Conservation (phyloP, 305 asterid genomes). For the Ajuga reptans region DNA sequence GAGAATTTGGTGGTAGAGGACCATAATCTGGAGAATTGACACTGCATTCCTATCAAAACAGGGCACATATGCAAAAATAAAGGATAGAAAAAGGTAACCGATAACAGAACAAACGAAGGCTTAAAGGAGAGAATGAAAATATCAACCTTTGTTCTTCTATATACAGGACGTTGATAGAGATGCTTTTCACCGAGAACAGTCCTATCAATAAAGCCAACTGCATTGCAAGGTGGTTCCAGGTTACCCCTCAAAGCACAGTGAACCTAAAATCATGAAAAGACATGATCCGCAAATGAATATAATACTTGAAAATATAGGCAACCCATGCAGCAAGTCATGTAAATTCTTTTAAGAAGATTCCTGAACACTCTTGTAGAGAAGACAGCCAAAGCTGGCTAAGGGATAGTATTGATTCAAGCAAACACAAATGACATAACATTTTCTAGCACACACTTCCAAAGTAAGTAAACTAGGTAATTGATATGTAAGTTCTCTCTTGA, state of each 20-base stretch:
- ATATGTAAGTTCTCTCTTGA: neutral
- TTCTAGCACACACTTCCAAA: neutral
- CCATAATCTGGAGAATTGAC: conserved; percentile 84
- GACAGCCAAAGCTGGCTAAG: neutral
- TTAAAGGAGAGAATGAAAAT: neutral
- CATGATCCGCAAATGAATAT: neutral
- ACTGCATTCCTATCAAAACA: conserved; percentile 61
- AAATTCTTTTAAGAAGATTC: neutral
- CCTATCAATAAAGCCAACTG: conserved; percentile 75
- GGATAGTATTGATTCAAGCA: neutral
- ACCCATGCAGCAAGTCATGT: neutral
- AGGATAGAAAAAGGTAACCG: conserved; percentile 4
- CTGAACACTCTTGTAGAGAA: neutral
- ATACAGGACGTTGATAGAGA: conserved; percentile 77
- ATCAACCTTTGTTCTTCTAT: conserved; percentile 72
- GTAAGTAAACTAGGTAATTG: neutral
- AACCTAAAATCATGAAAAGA: conserved; percentile 39
- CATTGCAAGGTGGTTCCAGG: conserved; percentile 84
- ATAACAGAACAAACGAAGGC: conserved; percentile 11
- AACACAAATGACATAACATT: neutral
- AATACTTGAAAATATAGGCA: conserved; percentile 5
- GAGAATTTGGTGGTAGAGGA: conserved; percentile 64
- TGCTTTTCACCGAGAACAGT: conserved; percentile 65
- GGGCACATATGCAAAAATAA: neutral
- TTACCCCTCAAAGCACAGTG: conserved; percentile 67